phyloP scores from a whole-genome alignment of 805 yeast species.

The Blastobotrys chiropterorum region DNA sequence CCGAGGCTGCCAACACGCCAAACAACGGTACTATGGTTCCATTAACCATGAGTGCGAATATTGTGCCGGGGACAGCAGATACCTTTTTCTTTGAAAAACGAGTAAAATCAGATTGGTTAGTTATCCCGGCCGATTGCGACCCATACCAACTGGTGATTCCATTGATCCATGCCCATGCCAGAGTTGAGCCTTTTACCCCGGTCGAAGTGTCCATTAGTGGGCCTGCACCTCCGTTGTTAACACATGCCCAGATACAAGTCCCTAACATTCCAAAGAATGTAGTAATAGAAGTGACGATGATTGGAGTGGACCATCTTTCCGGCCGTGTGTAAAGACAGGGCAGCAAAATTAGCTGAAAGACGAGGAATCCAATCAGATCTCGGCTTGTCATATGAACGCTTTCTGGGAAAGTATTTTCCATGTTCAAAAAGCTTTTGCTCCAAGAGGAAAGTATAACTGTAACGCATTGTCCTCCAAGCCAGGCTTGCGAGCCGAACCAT shows the following conservation, averaged over 20 bases:
- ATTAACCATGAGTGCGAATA: constrained; percentile 32
- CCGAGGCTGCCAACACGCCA: constrained; percentile 42
- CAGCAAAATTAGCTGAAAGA: constrained; percentile 27
- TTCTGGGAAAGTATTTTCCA: constrained; percentile 37
- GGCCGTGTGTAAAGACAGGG: constrained; percentile 16
- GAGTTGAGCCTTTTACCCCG: constrained; percentile 26
- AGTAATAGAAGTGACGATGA: constrained; percentile 31
- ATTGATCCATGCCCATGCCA: constrained; percentile 36
- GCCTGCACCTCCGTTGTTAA: constrained; percentile 18
- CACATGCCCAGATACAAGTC: constrained; percentile 25
- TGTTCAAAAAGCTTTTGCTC: constrained; percentile 34
- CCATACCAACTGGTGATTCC: constrained; percentile 39
- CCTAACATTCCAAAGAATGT: constrained; percentile 32
- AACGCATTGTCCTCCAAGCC: constrained; percentile 41
- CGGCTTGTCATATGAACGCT: constrained; percentile 30
- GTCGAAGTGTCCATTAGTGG: constrained; percentile 17
- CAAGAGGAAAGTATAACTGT: constrained; percentile 35
- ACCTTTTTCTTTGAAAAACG: constrained; percentile 37
- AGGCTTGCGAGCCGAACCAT: constrained; percentile 43
- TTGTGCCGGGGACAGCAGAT: constrained; percentile 36
- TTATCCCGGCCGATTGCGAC: constrained; percentile 34
- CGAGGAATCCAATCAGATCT: constrained; percentile 39
- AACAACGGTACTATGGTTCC: constrained; percentile 42
- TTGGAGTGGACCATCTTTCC: constrained; percentile 29
- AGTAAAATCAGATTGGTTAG: constrained; percentile 39